Percentiles rank a stretch among this genome's conserved stretches.
Conservation (phyloP, 306 rosid species). For the Quercus ilex region DNA sequence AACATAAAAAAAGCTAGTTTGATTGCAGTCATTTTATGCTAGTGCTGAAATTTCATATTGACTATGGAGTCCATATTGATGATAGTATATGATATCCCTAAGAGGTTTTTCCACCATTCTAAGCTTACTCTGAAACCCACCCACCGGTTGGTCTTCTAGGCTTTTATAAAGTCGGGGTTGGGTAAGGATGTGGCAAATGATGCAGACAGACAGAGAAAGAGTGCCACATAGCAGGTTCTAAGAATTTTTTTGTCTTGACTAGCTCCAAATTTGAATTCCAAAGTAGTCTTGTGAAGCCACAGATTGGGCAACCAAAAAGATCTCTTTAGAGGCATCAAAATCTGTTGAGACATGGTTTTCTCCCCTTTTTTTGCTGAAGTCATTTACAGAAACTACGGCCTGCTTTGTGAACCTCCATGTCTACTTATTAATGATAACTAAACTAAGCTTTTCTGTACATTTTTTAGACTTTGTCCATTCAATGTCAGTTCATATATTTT, state of each 20-base stretch:
- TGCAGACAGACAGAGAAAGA: too few relatives aligned
- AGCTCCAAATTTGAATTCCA: too few relatives aligned
- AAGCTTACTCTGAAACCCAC: neutral
- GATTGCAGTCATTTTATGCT: too few relatives aligned
- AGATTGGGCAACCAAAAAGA: too few relatives aligned
- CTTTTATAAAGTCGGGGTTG: neutral
- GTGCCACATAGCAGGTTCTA: too few relatives aligned
- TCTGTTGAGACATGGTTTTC: neutral
- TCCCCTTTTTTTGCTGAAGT: neutral
- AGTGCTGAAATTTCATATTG: too few relatives aligned
- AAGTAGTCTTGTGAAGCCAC: too few relatives aligned
- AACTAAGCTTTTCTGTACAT: conserved; percentile 3
- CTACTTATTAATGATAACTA: neutral
- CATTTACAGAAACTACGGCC: neutral
- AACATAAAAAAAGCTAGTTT: too few relatives aligned
- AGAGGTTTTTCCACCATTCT: neutral
- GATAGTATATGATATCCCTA: neutral
- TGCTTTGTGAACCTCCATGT: too few relatives aligned
- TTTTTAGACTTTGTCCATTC: conserved; percentile 7
- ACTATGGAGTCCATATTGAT: too few relatives aligned
- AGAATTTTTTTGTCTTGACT: too few relatives aligned
- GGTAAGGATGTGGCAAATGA: neutral
- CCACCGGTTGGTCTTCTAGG: neutral
- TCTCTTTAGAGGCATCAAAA: too few relatives aligned
- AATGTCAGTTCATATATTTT: conserved; percentile 16